Evolutionary conservation across 2,329 filamentous ascomycete genomes (phyloP), one percentile per base, ranked within the genome.

Genomic region (Ramularia collo-cygni): DNA sequence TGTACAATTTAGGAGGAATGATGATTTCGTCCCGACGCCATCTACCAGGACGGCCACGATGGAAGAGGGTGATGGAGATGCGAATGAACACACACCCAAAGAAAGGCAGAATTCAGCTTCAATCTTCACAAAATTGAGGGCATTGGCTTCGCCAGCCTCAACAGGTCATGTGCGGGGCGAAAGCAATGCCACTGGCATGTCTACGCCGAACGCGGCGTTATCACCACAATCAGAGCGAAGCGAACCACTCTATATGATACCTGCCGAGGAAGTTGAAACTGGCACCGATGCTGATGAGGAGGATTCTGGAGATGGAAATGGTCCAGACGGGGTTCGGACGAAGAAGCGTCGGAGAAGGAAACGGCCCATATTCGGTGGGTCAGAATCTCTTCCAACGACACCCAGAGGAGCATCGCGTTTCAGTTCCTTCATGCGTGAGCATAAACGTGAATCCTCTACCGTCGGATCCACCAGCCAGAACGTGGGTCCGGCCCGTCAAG

Each of bases 221-320:
- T 58, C 55, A n/a, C 53, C 57, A 10, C 56, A 55, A 35, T 58
- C 55, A 4, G 58, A 60, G 40, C 51, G 52, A 21, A 57, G 54
- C 44, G 58, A 60, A 30, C 55, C 54, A 6, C 42, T 49, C 17
- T 59, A 58, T 29, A 46, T 55, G 2, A 47, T 54, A 12, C 47
- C 55, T 8, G 40, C 47, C 10, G 55, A 53, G 30, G 43, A 35
- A 12, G 43, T 52, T 13, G 85, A 89, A 60, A 78, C 72, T 10
- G 81, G 84, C 55, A 81, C 83, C 1, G 86, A 92, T 60, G 85
- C 82, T 1, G 89, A 94, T 0, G 86, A 88, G 37, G 89, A 95
- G 46, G 65, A 63, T 9, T 59, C 61, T 4, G 60, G 56, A 8
- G 62, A 65, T 33, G 53, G 52, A 57, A 74, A 72, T n/a, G 66